Percentiles rank a stretch among this genome's conserved stretches.
phyloP scores from a whole-genome alignment of 352 stramenopile species.

The Globisporangium ultimum region DNA sequence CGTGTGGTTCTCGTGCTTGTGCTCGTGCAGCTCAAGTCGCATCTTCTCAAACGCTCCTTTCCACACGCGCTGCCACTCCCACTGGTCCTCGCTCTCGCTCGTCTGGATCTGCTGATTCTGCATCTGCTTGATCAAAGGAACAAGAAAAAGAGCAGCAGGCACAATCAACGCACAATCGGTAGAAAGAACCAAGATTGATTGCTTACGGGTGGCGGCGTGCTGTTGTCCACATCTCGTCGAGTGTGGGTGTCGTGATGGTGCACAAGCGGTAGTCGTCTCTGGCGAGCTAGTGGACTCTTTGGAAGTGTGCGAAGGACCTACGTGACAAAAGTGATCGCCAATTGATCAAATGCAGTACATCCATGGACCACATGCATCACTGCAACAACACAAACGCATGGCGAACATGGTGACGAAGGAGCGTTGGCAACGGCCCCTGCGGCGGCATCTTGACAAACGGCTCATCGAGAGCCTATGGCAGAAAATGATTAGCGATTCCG shows the following conservation, averaged over 20 bases:
- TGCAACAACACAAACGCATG: neutral
- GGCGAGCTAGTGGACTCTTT: neutral
- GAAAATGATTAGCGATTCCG: neutral
- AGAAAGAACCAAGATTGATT: neutral
- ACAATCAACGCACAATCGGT: no score
- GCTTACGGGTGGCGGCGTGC: neutral
- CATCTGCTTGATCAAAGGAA: slow-evolving; percentile 13
- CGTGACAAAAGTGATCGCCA: neutral
- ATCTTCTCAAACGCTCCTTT: slow-evolving; percentile 70
- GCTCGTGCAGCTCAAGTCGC: slow-evolving; percentile 31
- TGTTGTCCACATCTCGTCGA: no score
- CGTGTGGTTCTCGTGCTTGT: slow-evolving; percentile 25
- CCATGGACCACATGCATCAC: no score
- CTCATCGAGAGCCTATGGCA: slow-evolving; percentile 35
- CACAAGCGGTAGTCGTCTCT: neutral
- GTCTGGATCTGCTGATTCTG: slow-evolving; percentile 57
- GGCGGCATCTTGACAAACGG: slow-evolving; percentile 65
- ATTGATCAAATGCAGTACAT: neutral
- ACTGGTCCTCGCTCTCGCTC: slow-evolving; percentile 57
- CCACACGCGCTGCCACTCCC: slow-evolving; percentile 68
- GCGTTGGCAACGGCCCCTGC: slow-evolving; percentile 42
- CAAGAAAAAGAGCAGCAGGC: no score
- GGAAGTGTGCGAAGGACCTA: neutral
- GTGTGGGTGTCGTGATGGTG: neutral
- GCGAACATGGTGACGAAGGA: slow-evolving; percentile 45